Percentiles rank a stretch among this genome's conserved stretches.
These are phyloP conservation scores for Cenchrus americanus DNA, from an alignment of 176 grass and related monocot species.

Conservation along the genomic window DNA sequence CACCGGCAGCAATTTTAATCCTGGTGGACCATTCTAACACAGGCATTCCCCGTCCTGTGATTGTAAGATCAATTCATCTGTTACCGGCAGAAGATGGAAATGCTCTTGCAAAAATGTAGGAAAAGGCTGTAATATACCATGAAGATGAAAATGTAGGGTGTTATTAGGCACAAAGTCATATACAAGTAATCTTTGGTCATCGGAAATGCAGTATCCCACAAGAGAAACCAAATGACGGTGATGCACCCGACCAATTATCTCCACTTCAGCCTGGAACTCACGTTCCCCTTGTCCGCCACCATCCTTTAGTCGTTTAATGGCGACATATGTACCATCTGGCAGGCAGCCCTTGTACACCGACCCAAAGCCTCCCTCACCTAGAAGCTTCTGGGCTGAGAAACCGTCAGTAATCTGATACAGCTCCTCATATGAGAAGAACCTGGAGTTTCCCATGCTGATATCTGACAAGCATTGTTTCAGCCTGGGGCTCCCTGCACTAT, in stretches of 20 bases:
- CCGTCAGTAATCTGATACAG: slow-evolving; percentile 78
- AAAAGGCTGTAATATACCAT: slow-evolving; percentile 54
- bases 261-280: slow-evolving; percentile 97
- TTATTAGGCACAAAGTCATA: slow-evolving; percentile 87
- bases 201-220: slow-evolving; percentile 81
- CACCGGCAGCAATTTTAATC: slow-evolving; percentile 79
- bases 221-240: slow-evolving; percentile 93
- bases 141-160: slow-evolving; percentile 86
- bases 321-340: slow-evolving; percentile 71
- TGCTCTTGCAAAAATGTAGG: neutral
- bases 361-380: slow-evolving; percentile 91
- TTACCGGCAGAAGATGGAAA: neutral
- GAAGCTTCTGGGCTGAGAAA: slow-evolving; percentile 69
- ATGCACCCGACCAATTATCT: slow-evolving; percentile 87
- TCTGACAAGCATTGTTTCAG: slow-evolving; percentile 56
- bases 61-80: slow-evolving; percentile 17
- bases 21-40: slow-evolving; percentile 77
- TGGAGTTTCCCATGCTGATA: slow-evolving; percentile 65
- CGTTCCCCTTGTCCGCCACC: slow-evolving; percentile 82
- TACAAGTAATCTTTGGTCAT: slow-evolving; percentile 76
- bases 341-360: slow-evolving; percentile 75
- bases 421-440: slow-evolving; percentile 75
- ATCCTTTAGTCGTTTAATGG: slow-evolving; percentile 76
- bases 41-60: slow-evolving; percentile 53
- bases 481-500: slow-evolving; percentile 51